Percentiles rank a stretch among this genome's conserved stretches.
phyloP scores from a whole-genome alignment of 208 protist species.

The Wallacemonas sp. region DNA sequence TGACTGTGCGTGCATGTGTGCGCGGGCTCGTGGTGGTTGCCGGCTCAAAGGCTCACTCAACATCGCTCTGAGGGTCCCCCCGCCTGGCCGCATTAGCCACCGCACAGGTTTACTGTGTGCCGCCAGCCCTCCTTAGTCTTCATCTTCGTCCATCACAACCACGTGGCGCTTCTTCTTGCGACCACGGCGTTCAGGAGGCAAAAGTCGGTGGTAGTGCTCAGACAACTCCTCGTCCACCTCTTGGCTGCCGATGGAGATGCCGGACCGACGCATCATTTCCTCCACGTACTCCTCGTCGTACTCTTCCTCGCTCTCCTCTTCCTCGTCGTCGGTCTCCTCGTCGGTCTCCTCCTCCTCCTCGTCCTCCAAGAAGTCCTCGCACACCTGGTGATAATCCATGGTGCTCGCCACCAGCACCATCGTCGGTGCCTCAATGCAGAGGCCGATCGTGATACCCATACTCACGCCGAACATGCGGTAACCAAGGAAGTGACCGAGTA shows the following conservation, averaged over 20 bases:
- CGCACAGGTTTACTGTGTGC: too few relatives aligned
- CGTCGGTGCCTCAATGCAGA: slow-evolving; percentile 76
- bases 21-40: too few relatives aligned
- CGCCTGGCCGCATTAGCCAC: too few relatives aligned
- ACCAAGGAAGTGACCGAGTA: slow-evolving; percentile 53
- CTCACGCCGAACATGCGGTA: slow-evolving; percentile 71
- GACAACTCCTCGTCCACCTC: slow-evolving; percentile 26
- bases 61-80: too few relatives aligned
- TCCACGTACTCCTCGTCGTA: slow-evolving; percentile 61
- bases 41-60: too few relatives aligned
- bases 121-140: too few relatives aligned
- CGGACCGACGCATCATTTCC: slow-evolving; percentile 76
- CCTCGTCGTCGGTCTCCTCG: slow-evolving; percentile 38
- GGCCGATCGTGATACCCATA: slow-evolving; percentile 70
- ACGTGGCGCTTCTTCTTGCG: slow-evolving; percentile 15
- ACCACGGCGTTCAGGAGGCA: slow-evolving; percentile 36
- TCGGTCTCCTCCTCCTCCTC: slow-evolving; percentile 55
- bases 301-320: slow-evolving; percentile 48
- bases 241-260: slow-evolving; percentile 39
- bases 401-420: slow-evolving; percentile 59
- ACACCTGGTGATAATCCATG: slow-evolving; percentile 65
- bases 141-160: slow-evolving; percentile 23
- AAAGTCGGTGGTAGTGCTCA: slow-evolving; percentile 45
- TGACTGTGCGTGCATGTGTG: too few relatives aligned
- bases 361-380: slow-evolving; percentile 58